phyloP scores from a whole-genome alignment of 164 flowering plant species.

The Hamamelis virginiana region DNA sequence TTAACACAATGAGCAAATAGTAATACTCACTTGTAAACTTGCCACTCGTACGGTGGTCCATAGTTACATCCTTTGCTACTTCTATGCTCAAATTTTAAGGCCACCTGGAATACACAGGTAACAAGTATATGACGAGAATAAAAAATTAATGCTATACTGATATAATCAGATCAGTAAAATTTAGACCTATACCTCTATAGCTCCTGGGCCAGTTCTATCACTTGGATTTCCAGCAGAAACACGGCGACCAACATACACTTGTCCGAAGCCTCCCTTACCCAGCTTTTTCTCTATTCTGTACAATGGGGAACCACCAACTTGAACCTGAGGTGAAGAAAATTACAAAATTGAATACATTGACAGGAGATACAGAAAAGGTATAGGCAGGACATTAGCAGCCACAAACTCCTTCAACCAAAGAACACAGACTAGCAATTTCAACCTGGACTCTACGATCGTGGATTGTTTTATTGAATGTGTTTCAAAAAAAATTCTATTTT shows the following conservation, averaged over 20 bases:
- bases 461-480: neutral
- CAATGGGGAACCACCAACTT: conserved; percentile 45
- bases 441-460: neutral
- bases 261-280: conserved; percentile 70
- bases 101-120: conserved; percentile 38
- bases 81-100: conserved; percentile 65
- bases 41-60: conserved; percentile 75
- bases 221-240: conserved; percentile 15
- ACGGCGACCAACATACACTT: conserved; percentile 61
- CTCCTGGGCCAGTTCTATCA: conserved; percentile 39
- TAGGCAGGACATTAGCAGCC: neutral
- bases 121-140: neutral
- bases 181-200: conserved; percentile 37
- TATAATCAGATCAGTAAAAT: neutral
- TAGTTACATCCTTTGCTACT: conserved; percentile 64
- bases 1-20: neutral
- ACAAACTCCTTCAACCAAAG: neutral
- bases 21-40: conserved; percentile 52
- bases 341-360: neutral
- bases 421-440: neutral
- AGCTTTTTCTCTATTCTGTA: conserved; percentile 54
- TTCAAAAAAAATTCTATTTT: neutral
- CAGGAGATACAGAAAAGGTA: neutral
- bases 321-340: conserved; percentile 28
- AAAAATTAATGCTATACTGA: neutral